Conservation (phyloP, 2,329 filamentous ascomycete genomes). For the Microcera coccophila region DNA sequence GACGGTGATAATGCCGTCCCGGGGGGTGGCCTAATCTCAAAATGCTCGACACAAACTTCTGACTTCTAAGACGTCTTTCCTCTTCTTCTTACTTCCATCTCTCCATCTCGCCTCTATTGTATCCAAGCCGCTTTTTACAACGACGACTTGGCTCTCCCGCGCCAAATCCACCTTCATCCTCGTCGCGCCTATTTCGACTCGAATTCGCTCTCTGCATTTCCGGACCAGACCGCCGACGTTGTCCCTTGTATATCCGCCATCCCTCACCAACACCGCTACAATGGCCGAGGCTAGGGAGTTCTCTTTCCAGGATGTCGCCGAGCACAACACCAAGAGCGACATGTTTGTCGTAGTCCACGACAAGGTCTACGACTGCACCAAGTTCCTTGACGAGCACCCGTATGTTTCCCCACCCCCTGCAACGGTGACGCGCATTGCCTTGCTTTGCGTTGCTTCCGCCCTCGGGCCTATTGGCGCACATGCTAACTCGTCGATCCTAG, state of each 20-base stretch:
- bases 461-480: constrained; percentile 1
- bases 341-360: constrained; percentile 89
- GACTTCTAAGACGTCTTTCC: constrained; percentile 4
- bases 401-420: constrained; percentile 41
- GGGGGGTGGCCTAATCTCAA: neutral
- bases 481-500: constrained; percentile 45
- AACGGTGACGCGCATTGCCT: constrained; percentile 6
- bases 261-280: constrained; percentile 20
- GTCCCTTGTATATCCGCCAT: constrained; percentile 4
- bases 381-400: constrained; percentile 97
- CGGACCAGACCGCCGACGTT: constrained; percentile 6
- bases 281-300: constrained; percentile 46
- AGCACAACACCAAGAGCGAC: constrained; percentile 92
- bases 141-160: constrained; percentile 5
- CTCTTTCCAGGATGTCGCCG: constrained; percentile 76
- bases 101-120: constrained; percentile 14
- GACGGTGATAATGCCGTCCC: neutral
- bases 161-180: neutral
- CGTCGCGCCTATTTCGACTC: neutral
- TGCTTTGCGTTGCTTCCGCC: constrained; percentile 2
- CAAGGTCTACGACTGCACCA: constrained; percentile 87
- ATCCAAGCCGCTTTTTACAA: constrained; percentile 9
- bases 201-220: neutral
- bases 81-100: constrained; percentile 9
- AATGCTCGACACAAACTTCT: neutral